Percentiles rank a stretch among this genome's conserved stretches.
Evolutionary conservation across 140 eudicot species (phyloP).

Genomic region (Senecio squalidus): DNA sequence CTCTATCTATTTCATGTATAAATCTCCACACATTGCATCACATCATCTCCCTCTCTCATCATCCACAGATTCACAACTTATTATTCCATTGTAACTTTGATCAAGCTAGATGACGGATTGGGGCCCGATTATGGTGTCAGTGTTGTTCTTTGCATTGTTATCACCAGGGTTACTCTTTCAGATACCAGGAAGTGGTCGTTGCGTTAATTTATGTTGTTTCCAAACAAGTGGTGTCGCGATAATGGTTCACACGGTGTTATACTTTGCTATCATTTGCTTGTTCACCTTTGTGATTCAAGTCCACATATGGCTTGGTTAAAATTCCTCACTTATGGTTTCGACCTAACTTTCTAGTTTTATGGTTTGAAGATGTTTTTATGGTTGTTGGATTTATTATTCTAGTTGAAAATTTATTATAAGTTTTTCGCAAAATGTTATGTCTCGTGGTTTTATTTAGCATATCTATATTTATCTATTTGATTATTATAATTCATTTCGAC

Average conservation of each 20-base stretch:
- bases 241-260: slow-evolving; percentile 46
- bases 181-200: slow-evolving; percentile 41
- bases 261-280: slow-evolving; percentile 46
- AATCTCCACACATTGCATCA: slow-evolving; percentile 2
- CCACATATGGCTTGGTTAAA: slow-evolving; percentile 44
- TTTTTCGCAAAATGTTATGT: too few species aligned
- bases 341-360: background rate
- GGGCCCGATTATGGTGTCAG: slow-evolving; percentile 51
- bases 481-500: too few species aligned
- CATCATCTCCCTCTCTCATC: slow-evolving; percentile 6
- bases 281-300: slow-evolving; percentile 42
- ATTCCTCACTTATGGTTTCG: background rate
- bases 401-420: too few species aligned
- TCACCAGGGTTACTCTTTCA: slow-evolving; percentile 56
- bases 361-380: slow-evolving; percentile 1
- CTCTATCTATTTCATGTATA: slow-evolving; percentile 15
- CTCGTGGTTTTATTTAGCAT: too few species aligned
- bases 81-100: background rate
- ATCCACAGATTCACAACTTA: background rate
- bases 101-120: slow-evolving; percentile 38
- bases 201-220: slow-evolving; percentile 47
- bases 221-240: slow-evolving; percentile 53
- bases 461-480: too few species aligned
- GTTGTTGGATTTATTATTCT: too few species aligned
- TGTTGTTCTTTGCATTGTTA: slow-evolving; percentile 38